Evolutionary conservation across 495 filamentous ascomycete species (phyloP).

Genomic region (Penicillium crystallinum): DNA sequence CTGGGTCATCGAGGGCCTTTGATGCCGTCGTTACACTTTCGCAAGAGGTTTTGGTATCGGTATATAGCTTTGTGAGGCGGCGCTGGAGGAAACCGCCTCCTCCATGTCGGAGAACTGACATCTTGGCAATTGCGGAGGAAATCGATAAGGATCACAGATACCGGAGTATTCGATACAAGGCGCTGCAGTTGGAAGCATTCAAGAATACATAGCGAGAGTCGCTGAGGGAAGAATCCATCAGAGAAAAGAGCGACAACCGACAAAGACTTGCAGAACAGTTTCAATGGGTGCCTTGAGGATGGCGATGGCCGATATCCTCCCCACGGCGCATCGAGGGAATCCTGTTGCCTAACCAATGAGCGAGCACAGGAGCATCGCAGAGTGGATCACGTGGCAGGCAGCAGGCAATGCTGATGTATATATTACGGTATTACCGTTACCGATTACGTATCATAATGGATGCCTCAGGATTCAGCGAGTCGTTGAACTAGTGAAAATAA

Average conservation of each 20-base stretch:
- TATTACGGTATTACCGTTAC: not conserved
- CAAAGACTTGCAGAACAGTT: slow-evolving; percentile 4
- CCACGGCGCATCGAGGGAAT: slow-evolving; percentile 34
- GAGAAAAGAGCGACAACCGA: not conserved
- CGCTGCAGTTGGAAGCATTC: slow-evolving; percentile 3
- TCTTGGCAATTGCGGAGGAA: slow-evolving; percentile 29
- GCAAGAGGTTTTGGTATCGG: slow-evolving; percentile 85
- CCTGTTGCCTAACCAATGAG: slow-evolving; percentile 50
- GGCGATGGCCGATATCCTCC: slow-evolving; percentile 28
- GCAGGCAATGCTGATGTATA: not conserved
- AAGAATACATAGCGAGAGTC: slow-evolving; percentile 16
- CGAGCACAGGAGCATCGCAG: slow-evolving; percentile 1
- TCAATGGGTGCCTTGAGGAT: slow-evolving; percentile 23
- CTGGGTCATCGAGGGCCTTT: slow-evolving; percentile 51
- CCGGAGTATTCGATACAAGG: not conserved
- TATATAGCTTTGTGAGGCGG: slow-evolving; percentile 82
- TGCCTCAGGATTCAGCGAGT: no score
- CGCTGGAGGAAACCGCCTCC: slow-evolving; percentile 48
- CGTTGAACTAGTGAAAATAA: not conserved
- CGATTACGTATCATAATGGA: no score
- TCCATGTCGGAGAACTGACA: slow-evolving; percentile 47
- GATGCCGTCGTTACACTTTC: slow-evolving; percentile 72
- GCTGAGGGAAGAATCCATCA: slow-evolving; percentile 8
- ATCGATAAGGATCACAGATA: slow-evolving; percentile 20
- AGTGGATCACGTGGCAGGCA: slow-evolving; percentile 38